Conservation (phyloP, 1,284 basidiomycete species). For the Puccinia horiana region DNA sequence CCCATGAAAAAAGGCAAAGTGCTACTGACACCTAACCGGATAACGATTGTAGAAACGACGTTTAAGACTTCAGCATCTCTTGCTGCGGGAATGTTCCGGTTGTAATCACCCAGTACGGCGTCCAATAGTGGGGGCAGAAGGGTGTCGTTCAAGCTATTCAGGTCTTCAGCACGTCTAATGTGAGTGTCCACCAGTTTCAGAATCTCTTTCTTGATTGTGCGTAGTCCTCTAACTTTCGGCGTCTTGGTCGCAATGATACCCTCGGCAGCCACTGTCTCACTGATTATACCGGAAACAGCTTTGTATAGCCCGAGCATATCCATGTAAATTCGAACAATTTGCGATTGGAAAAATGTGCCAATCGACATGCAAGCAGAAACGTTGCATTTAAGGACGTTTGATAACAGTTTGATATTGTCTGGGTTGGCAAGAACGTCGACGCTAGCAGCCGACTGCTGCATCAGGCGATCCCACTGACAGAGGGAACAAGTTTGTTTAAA, state of each 20-base stretch:
- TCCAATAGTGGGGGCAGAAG: slow-evolving; percentile 95
- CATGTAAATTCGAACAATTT: slow-evolving; percentile 92
- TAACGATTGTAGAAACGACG: slow-evolving; percentile 95
- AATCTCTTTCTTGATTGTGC: slow-evolving; percentile 99
- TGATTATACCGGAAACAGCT: slow-evolving; percentile 96
- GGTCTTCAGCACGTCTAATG: slow-evolving; percentile 92
- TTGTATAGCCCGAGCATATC: slow-evolving; percentile 99
- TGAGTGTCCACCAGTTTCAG: slow-evolving; percentile 94
- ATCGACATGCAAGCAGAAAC: slow-evolving; percentile 97
- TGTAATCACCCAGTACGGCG: slow-evolving; percentile 95
- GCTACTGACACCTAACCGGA: slow-evolving; percentile 67
- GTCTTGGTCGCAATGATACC: slow-evolving; percentile 94
- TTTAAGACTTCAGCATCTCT: slow-evolving; percentile 97
- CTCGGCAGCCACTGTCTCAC: slow-evolving; percentile 73
- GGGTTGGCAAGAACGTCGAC: slow-evolving; percentile 86
- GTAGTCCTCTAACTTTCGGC: slow-evolving; percentile 87
- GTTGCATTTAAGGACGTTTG: slow-evolving; percentile 97
- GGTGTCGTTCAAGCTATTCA: slow-evolving; percentile 84
- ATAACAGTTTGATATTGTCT: slow-evolving; percentile 95
- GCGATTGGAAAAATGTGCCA: slow-evolving; percentile 93
- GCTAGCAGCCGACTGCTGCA: slow-evolving; percentile 91
- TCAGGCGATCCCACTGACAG: slow-evolving; percentile 80
- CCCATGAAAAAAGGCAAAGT: background rate
- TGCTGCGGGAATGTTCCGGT: slow-evolving; percentile 86
- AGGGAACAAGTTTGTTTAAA: background rate